Base-by-base conservation (phyloP, 495 filamentous ascomycete species). In the Talaromyces ruber region DNA sequence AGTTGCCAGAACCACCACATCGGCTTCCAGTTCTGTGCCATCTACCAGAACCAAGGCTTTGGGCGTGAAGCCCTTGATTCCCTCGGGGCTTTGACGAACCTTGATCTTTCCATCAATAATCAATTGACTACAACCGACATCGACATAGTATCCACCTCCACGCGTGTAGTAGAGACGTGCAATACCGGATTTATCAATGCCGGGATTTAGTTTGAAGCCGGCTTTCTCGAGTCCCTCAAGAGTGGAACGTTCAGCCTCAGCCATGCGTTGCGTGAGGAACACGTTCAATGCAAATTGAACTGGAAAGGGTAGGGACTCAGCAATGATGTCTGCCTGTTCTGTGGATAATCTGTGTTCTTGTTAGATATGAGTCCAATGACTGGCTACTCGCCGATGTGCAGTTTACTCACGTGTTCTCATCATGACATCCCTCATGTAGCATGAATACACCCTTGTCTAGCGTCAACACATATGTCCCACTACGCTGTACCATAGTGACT, bases 401-500 rank as follows among this genome's bases (percentile, higher is more conserved):
- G 11, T 34, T 3, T 34, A 34, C 30, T 34, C 30, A 34, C 30
- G 30, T 34, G 4, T 34, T 34, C 30, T 34, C 30, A 34, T 34
- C 30, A 12, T 34, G 30, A 11, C 30, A 59, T 1, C 77, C 79
- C 12, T 68, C n/a, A 43, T 43, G 14, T 16, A 43, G n/a, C 39
- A 43, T 43, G 14, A 16, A 43, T 2, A 86, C 71, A 1, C 80
- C 83, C 22, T 79, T 81, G 7, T 87, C 75, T 50, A 77, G 81
- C 6, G 82, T 83, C 18, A 92, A 74, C 14, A 96, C 86, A 63
- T 82, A 86, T 0, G 90, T 93, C 6, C 83, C 84, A 0, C 85
- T 85, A 14, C 91, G 83, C 74, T 96, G 91, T 5, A 96, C 71
- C 71, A 94, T 84, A 24, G 89, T 92, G 6, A 92, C 88, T 26